Percentiles rank a stretch among this genome's conserved stretches.
Conservation (phyloP, 2,329 filamentous ascomycete genomes). For the Onygenales sp. region DNA sequence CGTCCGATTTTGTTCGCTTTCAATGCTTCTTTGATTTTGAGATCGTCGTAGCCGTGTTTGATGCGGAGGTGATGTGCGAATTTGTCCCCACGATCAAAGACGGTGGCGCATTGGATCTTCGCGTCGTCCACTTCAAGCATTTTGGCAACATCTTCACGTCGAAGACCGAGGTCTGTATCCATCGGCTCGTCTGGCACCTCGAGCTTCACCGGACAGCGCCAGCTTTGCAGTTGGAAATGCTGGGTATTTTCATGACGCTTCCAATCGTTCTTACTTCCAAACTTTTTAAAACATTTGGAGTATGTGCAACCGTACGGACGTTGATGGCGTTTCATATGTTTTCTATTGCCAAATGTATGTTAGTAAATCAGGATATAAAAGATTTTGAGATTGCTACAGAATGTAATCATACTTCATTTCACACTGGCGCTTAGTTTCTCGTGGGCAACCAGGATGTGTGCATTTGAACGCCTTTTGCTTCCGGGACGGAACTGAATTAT, state of each 20-base stretch:
- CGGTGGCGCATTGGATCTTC: conserved; percentile 42
- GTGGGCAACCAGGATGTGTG: conserved; percentile 17
- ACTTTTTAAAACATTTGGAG: conserved; percentile 56
- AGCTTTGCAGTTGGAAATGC: conserved; percentile 62
- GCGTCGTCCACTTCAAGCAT: not conserved
- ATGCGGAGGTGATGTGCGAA: conserved; percentile 54
- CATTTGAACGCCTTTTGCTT: conserved; percentile 23
- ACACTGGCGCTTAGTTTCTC: conserved; percentile 22
- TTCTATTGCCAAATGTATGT: conserved; percentile 42
- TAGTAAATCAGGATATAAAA: not conserved
- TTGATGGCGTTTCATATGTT: conserved; percentile 73
- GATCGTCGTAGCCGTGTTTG: conserved; percentile 35
- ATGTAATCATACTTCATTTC: conserved; percentile 27
- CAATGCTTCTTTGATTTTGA: conserved; percentile 24
- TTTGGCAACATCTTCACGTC: not conserved
- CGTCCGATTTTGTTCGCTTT: conserved; percentile 52
- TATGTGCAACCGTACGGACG: conserved; percentile 78
- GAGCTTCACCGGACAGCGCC: conserved; percentile 48
- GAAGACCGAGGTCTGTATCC: conserved; percentile 3
- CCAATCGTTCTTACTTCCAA: conserved; percentile 93
- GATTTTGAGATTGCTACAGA: not conserved
- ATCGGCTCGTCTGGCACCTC: conserved; percentile 15
- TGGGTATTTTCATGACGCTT: conserved; percentile 80
- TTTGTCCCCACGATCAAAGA: conserved; percentile 48
- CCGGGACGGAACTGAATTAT: not conserved